Evolutionary conservation across 108 stramenopile genomes (phyloP).

Genomic region (Mediolabrus comicus): DNA sequence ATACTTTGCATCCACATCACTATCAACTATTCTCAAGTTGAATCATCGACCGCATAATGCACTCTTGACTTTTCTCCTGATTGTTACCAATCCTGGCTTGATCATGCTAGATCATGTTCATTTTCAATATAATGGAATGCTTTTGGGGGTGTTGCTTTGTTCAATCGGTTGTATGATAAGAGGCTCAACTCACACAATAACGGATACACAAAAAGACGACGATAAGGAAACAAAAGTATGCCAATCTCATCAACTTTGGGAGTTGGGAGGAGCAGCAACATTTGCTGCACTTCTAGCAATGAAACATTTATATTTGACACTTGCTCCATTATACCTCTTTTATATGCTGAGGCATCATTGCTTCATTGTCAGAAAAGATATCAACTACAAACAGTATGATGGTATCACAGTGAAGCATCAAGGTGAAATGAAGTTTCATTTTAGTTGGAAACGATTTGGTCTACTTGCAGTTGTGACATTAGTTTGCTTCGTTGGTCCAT

Average conservation of each 20-base stretch:
- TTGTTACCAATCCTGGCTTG: conserved; percentile 77
- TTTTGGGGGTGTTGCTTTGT: conserved; percentile 84
- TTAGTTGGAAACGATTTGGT: conserved; percentile 50
- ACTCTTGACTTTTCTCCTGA: conserved; percentile 47
- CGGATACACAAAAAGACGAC: neutral
- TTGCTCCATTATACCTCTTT: conserved; percentile 88
- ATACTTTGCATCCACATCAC: conserved; percentile 38
- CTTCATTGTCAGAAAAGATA: conserved; percentile 15
- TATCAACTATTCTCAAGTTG: conserved; percentile 10
- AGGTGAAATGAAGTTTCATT: conserved; percentile 13
- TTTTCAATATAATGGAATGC: conserved; percentile 96
- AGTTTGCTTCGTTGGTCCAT: conserved; percentile 60
- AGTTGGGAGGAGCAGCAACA: conserved; percentile 57
- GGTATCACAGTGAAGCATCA: neutral
- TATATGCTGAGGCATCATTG: conserved; percentile 82
- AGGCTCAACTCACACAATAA: conserved; percentile 21
- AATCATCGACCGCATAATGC: neutral
- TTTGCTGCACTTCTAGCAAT: conserved; percentile 81
- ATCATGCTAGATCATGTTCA: conserved; percentile 93
- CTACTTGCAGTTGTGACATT: conserved; percentile 58
- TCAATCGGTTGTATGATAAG: conserved; percentile 66
- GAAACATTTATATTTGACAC: conserved; percentile 91
- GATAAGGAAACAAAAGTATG: neutral
- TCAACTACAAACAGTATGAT: neutral
- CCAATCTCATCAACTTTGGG: conserved; percentile 20